These are phyloP conservation scores for Candida alai DNA, from an alignment of 805 yeast genomes.

Conservation along the genomic window DNA sequence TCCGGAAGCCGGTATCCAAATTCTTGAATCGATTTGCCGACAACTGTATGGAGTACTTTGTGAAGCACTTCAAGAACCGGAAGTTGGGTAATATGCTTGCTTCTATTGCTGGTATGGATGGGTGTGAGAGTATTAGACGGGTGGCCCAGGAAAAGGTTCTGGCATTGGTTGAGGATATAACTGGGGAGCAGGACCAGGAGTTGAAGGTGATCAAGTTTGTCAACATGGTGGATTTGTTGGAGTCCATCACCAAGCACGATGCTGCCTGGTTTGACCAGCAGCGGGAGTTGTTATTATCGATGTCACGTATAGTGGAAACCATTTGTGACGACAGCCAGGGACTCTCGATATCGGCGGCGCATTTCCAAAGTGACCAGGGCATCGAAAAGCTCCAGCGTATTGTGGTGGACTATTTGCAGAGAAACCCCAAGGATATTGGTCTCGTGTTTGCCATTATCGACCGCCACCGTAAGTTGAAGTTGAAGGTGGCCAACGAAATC, in stretches of 20 bases:
- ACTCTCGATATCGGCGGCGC: constrained; percentile 53
- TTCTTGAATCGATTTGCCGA: constrained; percentile 79
- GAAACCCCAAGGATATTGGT: constrained; percentile 22
- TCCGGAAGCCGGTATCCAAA: constrained; percentile 84
- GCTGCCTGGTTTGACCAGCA: constrained; percentile 57
- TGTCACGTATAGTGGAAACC: constrained; percentile 42
- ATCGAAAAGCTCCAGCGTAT: constrained; percentile 54
- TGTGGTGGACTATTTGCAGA: constrained; percentile 25
- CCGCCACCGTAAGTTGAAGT: constrained; percentile 40
- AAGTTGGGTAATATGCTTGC: constrained; percentile 63
- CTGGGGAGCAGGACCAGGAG: constrained; percentile 49
- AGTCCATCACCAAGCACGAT: constrained; percentile 49
- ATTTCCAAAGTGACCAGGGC: constrained; percentile 70
- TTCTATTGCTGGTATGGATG: constrained; percentile 54
- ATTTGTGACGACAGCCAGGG: constrained; percentile 39
- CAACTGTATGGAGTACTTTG: constrained; percentile 68
- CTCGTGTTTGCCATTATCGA: constrained; percentile 30
- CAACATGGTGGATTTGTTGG: constrained; percentile 64
- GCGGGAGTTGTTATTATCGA: constrained; percentile 38
- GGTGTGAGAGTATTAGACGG: constrained; percentile 54
- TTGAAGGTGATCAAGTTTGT: constrained; percentile 62
- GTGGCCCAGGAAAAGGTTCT: constrained; percentile 51
- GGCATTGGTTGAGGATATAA: constrained; percentile 44
- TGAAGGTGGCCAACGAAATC: constrained; percentile 44
- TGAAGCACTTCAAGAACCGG: constrained; percentile 61